Base-by-base conservation (phyloP, 2,329 filamentous ascomycete species). In the Penicillium aurantiogriseum region DNA sequence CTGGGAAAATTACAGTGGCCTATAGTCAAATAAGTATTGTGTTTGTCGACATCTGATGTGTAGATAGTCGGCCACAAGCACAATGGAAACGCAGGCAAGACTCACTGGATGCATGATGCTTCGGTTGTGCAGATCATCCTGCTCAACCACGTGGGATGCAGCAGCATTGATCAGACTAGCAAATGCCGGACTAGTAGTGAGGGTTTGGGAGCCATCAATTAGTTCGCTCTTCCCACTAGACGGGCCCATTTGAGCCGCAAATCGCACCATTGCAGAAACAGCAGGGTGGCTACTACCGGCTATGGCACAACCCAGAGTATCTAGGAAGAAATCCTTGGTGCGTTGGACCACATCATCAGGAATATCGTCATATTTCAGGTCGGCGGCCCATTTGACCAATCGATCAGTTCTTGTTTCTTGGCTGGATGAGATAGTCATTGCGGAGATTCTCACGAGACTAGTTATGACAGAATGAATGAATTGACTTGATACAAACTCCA, bases 101-200 rank as follows among this genome's bases (percentile, higher is more conserved):
- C 67, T 47, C 51, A 71, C 69, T 19, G 70, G 70, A 59, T 72
- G 70, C 67, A 68, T 69, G 38, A 72, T 71, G 56, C 69, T 71
- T 25, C 69, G 57, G 57, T 70, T 72, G 48, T 72, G 70, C 44
- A 72, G 63, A 59, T 72, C 70, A 62, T 72, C 70, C 44, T 71
- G 69, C 51, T 72, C 70, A 7, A 72, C 70, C 2, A 71, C 69
- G 59, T 72, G 69, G 19, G 69, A 68, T 5, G 70, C 62, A 35
- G 69, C 70, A 15, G 61, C 70, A 56, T 72, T 72, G 4, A 71
- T 57, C 49, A 72, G 44, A 57, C 61, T 66, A 25, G 70, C 68
- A 64, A 71, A 71, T 29, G 68, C 69, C 1, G 69, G 66, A 21
- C 64, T 69, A 13, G 65, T 67, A 0, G 57, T 64, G 19, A 63